Conservation (phyloP, 371 early-diverging fungal species). For the Actinomortierella wolfii region DNA sequence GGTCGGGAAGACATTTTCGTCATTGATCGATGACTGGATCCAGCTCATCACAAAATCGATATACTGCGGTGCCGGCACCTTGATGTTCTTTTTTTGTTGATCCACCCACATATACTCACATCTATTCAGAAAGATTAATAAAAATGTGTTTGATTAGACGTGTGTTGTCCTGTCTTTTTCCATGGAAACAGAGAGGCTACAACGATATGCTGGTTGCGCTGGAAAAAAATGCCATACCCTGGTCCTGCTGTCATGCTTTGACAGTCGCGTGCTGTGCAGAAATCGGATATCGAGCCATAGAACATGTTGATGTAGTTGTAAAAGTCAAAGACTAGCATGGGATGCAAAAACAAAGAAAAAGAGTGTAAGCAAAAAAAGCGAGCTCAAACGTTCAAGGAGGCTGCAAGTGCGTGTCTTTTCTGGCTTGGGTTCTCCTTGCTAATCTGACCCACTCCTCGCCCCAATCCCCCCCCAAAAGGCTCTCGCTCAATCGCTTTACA, state of each 20-base stretch:
- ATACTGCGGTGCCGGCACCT: constrained; percentile 92
- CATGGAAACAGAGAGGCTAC: no score
- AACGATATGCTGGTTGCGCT: background rate
- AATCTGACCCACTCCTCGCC: no score
- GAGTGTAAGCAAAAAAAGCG: background rate
- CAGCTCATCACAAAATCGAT: constrained; percentile 92
- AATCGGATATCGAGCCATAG: constrained; percentile 89
- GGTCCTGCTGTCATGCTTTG: constrained; percentile 90
- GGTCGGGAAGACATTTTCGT: constrained; percentile 89
- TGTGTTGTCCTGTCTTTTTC: no score
- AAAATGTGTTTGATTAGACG: constrained; percentile 9
- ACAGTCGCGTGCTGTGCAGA: constrained; percentile 83
- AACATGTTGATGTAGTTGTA: constrained; percentile 93
- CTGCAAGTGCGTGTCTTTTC: no score
- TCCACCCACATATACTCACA: constrained; percentile 93
- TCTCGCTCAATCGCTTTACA: no score
- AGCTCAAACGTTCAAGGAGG: no score
- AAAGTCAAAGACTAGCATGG: constrained; percentile 81
- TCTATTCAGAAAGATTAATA: constrained; percentile 43
- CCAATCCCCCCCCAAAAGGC: no score
- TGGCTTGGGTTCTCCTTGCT: no score
- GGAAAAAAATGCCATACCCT: constrained; percentile 53
- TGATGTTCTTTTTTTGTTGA: constrained; percentile 79
- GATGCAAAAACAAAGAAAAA: background rate
- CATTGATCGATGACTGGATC: constrained; percentile 85